Conservation (phyloP, 805 yeast species). For the Saccharomycopsis fodiens region DNA sequence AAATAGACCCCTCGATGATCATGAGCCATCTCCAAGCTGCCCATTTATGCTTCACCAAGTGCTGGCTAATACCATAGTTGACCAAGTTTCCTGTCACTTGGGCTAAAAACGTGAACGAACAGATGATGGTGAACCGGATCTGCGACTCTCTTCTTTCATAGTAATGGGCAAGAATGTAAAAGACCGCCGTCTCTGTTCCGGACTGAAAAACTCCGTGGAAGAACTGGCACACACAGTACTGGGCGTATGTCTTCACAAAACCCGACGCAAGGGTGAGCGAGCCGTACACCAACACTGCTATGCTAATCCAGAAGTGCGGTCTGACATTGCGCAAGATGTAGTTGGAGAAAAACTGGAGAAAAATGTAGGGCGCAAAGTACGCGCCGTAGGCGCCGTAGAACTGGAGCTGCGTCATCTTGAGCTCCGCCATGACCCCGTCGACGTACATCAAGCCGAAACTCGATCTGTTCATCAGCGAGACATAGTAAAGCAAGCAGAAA, state of each 20-base stretch:
- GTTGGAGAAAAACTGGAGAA: constrained; percentile 53
- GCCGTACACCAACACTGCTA: constrained; percentile 54
- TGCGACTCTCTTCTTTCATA: constrained; percentile 60
- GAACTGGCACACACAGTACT: constrained; percentile 52
- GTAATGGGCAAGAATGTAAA: constrained; percentile 46
- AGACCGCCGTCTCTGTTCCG: constrained; percentile 69
- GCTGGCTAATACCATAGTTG: constrained; percentile 50
- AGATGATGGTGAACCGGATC: constrained; percentile 59
- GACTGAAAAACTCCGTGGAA: constrained; percentile 63
- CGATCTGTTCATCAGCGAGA: constrained; percentile 66
- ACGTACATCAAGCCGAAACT: constrained; percentile 66
- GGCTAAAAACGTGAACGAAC: constrained; percentile 59
- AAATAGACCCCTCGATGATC: constrained; percentile 38
- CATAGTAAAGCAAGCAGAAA: constrained; percentile 56
- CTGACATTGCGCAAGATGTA: constrained; percentile 46
- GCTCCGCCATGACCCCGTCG: constrained; percentile 48
- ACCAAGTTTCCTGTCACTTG: constrained; percentile 73
- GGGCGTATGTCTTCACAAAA: constrained; percentile 48
- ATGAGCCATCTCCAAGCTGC: constrained; percentile 45
- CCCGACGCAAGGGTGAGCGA: constrained; percentile 59
- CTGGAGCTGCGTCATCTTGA: constrained; percentile 46
- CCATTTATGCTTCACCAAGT: constrained; percentile 38
- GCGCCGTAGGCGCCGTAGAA: constrained; percentile 58
- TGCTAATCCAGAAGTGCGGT: constrained; percentile 59
- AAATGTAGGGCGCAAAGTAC: constrained; percentile 63